phyloP scores from a whole-genome alignment of 2,329 filamentous ascomycete genomes.

The Basipetospora chlamydospora region DNA sequence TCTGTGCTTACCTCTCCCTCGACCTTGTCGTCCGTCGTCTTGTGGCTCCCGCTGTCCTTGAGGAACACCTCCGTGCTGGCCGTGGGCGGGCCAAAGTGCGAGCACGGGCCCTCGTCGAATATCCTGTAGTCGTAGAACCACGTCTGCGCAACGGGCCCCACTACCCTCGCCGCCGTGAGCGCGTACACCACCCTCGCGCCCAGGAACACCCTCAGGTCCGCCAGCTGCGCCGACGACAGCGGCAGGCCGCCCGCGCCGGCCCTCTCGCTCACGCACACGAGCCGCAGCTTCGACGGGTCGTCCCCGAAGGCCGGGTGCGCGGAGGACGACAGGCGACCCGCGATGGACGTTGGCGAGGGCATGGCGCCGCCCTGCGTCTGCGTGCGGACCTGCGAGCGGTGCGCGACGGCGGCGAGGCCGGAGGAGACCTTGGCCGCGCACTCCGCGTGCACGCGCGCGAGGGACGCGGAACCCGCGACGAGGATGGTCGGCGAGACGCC shows the following conservation, averaged over 20 bases:
- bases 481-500: slow-evolving; percentile 71
- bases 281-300: slow-evolving; percentile 58
- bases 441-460: slow-evolving; percentile 52
- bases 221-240: slow-evolving; percentile 55
- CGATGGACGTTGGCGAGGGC: slow-evolving; percentile 37
- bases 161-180: slow-evolving; percentile 67
- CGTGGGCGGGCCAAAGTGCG: slow-evolving; percentile 72
- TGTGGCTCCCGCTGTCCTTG: slow-evolving; percentile 43
- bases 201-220: slow-evolving; percentile 69
- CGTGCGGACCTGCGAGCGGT: slow-evolving; percentile 58
- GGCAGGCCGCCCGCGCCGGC: slow-evolving; percentile 50
- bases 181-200: slow-evolving; percentile 74
- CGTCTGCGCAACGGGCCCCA: slow-evolving; percentile 78
- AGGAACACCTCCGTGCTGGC: slow-evolving; percentile 68
- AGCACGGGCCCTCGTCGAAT: slow-evolving; percentile 20
- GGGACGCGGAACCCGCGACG: slow-evolving; percentile 59
- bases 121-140: slow-evolving; percentile 75
- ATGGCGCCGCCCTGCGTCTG: slow-evolving; percentile 60
- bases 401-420: slow-evolving; percentile 48
- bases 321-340: slow-evolving; percentile 29
- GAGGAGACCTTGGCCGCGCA: slow-evolving; percentile 45
- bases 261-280: slow-evolving; percentile 67
- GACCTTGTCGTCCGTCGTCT: slow-evolving; percentile 47
- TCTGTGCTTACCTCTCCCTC: slow-evolving; percentile 44
- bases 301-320: slow-evolving; percentile 44